Evolutionary conservation across 1,284 basidiomycete genomes (phyloP), one percentile per base, ranked within the genome.

Genomic region (Papiliotrema laurentii): DNA sequence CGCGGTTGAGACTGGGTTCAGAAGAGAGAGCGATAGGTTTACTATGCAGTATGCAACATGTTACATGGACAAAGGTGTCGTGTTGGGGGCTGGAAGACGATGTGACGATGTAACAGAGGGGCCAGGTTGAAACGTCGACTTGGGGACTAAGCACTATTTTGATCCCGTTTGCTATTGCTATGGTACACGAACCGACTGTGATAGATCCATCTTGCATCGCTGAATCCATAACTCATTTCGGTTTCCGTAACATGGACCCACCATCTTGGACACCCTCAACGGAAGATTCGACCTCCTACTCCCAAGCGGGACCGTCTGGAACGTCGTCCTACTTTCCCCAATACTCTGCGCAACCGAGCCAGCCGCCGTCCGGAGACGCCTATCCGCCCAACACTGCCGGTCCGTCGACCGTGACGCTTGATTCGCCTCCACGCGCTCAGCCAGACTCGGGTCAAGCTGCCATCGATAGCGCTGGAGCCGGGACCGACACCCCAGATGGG

Each of bases 391-490:
- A 48, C 14, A 27, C 27, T 6, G 44, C 52, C 14, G 53, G 49
- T 18, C 49, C 53, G 14, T 48, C 49, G 10, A 45, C 33, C 35
- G 28, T 47, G 30, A 47, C 21, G 11, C 45, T 54, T 46, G 34
- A 50, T 24, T 50, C 40, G 24, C 52, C 48, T 11, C 22, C 9
- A 16, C 37, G 13, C 19, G 27, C 16, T 16, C 33, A 19, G 14
- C 22, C 45, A n/a, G 25, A 13, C 18, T 9, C 40, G 25, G 7
- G 26, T 42, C 26, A 13, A 26, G 26, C 22, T 16, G 14, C 5
- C 37, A 13, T 40, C 25, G 19, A 22, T 13, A 37, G 5, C 45
- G 5, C n/a, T 31, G 18, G 47, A 49, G 16, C 11, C 7, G n/a
- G n/a, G 3, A 30, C 34, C 18, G 25, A 37, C 7, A 10, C 22